phyloP scores from a whole-genome alignment of 129 eudicot genomes.

The Centaurea solstitialis region DNA sequence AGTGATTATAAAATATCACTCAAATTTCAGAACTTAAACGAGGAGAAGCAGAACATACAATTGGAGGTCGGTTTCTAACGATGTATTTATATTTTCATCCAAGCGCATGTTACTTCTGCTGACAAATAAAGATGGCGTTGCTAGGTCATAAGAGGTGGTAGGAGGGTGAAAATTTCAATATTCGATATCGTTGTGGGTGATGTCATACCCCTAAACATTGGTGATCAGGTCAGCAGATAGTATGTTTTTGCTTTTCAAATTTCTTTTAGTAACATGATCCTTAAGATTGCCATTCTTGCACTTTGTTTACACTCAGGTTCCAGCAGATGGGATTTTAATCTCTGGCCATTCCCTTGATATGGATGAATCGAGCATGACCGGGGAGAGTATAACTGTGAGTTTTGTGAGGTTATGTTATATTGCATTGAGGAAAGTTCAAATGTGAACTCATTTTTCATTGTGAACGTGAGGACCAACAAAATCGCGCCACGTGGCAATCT shows the following conservation, averaged over 20 bases:
- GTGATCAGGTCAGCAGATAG: slow-evolving; percentile 71
- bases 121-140: slow-evolving; percentile 14
- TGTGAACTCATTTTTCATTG: too few relatives aligned
- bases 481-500: too few relatives aligned
- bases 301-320: slow-evolving; percentile 55
- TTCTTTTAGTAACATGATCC: not conserved
- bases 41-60: slow-evolving; percentile 93
- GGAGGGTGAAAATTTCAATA: slow-evolving; percentile 73
- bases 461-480: too few relatives aligned
- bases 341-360: slow-evolving; percentile 87
- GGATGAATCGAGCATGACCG: slow-evolving; percentile 98
- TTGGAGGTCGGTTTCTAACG: slow-evolving; percentile 65
- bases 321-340: slow-evolving; percentile 85
- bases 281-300: slow-evolving; percentile 14
- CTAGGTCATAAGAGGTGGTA: slow-evolving; percentile 85
- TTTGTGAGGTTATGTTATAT: not conserved
- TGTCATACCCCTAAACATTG: slow-evolving; percentile 87
- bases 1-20: slow-evolving; percentile 94
- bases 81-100: not conserved
- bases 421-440: too few relatives aligned
- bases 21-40: slow-evolving; percentile 74
- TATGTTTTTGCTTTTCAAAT: not conserved
- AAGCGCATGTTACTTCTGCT: not conserved
- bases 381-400: slow-evolving; percentile 93
- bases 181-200: slow-evolving; percentile 95